Base-by-base conservation (phyloP, 805 yeast species). In the Alloascoidea africana region DNA sequence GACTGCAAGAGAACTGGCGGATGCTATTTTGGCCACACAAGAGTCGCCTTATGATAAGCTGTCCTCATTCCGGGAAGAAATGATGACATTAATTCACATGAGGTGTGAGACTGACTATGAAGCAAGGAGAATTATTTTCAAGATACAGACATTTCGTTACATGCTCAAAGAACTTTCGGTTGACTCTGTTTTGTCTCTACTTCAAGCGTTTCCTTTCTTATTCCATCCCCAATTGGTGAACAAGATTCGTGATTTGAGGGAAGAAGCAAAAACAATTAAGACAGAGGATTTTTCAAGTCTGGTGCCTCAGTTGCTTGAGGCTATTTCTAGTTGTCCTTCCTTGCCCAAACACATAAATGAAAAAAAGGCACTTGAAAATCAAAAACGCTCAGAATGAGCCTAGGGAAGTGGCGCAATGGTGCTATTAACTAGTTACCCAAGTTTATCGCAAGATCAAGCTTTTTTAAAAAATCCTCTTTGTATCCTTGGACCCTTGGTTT, bases 21-120 rank as follows among this genome's bases (percentile, higher is more conserved):
- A 23, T 23, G 30, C 30, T 8, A 23, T 23, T 23, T 8, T 23
- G n/a, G n/a, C 30, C 8, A 23, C 30, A 23, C 30, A 23, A 23
- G 30, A 23, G n/a, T 23, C 30, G n/a, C 8, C 8, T 23, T 23
- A 23, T 23, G 30, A 23, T 23, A 23, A 23, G n/a, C n/a, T 23
- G n/a, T 23, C 30, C 8, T 23, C 30, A 23, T 23, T 23, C n/a
- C 8, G 30, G n/a, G 30, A 23, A 23, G 30, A 23, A 23, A 23
- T 23, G 30, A 8, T 23, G n/a, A 23, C 30, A 23, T n/a, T 23
- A 8, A 23, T 23, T 23, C 30, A 23, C n/a, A 23, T 23, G 30
- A 23, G 30, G n/a, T 23, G 30, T 23, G 30, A 23, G n/a, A 23
- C 30, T 23, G 30, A 23, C n/a, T 23, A 23, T 23, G 30, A 23